These are phyloP conservation scores for Pseudogymnoascus sp. DNA, from an alignment of 2,329 filamentous ascomycete genomes.

Conservation along the genomic window DNA sequence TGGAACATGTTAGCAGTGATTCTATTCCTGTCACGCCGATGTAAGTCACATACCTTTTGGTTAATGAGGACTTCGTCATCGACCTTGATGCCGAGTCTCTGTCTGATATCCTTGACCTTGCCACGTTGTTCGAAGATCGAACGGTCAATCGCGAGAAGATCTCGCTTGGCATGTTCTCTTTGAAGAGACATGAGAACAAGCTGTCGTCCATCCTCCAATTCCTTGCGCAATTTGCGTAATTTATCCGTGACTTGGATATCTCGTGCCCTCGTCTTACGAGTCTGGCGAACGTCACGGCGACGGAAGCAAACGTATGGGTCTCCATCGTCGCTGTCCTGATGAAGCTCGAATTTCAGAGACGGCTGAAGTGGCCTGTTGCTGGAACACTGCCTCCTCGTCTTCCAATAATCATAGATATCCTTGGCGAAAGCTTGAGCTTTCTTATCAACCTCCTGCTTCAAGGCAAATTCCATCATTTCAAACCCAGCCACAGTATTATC, in stretches of 20 bases:
- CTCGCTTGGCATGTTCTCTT: conserved; percentile 71
- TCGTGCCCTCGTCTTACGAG: conserved; percentile 86
- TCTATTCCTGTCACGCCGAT: conserved; percentile 29
- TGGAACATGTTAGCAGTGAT: conserved; percentile 18
- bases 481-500: conserved; percentile 79
- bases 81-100: conserved; percentile 78
- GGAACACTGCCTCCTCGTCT: conserved; percentile 53
- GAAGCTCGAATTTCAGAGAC: conserved; percentile 84
- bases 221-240: conserved; percentile 79
- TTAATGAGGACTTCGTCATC: conserved; percentile 94
- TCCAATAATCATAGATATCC: conserved; percentile 87
- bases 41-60: conserved; percentile 61
- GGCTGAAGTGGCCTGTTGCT: conserved; percentile 69
- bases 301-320: conserved; percentile 98
- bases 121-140: conserved; percentile 75
- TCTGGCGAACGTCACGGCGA: conserved; percentile 85
- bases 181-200: conserved; percentile 69
- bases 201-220: conserved; percentile 81
- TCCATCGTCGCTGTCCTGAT: conserved; percentile 87
- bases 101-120: conserved; percentile 79
- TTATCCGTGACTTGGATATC: conserved; percentile 94
- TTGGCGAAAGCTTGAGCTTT: conserved; percentile 53
- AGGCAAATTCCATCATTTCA: conserved; percentile 65
- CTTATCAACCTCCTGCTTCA: conserved; percentile 42
- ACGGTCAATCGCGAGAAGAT: conserved; percentile 66